These are phyloP conservation scores for Periglandula ipomoeae DNA, from an alignment of 2,329 filamentous ascomycete genomes.

Conservation along the genomic window DNA sequence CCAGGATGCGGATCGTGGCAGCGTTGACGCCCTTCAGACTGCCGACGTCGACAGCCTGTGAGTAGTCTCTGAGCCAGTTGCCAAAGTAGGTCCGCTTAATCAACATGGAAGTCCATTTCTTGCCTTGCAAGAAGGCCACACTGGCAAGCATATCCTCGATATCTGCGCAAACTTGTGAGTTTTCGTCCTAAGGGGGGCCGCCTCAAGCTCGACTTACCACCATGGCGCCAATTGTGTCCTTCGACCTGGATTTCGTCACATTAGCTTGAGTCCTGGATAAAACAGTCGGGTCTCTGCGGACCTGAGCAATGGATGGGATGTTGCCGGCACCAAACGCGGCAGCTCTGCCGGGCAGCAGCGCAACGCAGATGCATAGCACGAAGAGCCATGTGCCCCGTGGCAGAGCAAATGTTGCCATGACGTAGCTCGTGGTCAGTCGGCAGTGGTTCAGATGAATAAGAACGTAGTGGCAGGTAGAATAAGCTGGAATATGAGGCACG, in stretches of 20 bases:
- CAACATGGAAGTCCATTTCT: slow-evolving; percentile 77
- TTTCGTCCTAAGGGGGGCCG: no score
- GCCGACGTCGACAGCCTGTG: slow-evolving; percentile 72
- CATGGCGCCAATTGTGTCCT: slow-evolving; percentile 62
- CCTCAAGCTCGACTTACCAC: slow-evolving; percentile 32
- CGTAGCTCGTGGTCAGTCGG: slow-evolving; percentile 13
- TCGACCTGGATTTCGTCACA: slow-evolving; percentile 56
- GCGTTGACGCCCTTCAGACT: slow-evolving; percentile 71
- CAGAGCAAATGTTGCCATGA: slow-evolving; percentile 39
- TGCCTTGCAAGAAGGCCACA: slow-evolving; percentile 65
- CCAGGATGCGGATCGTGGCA: slow-evolving; percentile 67
- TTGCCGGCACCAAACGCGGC: slow-evolving; percentile 62
- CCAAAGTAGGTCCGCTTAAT: slow-evolving; percentile 75
- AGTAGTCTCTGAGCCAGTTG: slow-evolving; percentile 82
- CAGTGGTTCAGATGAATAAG: not conserved
- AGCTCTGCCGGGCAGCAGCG: slow-evolving; percentile 47
- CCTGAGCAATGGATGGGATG: slow-evolving; percentile 54
- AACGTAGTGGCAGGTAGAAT: not conserved
- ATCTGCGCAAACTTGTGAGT: slow-evolving; percentile 34
- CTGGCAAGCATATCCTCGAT: slow-evolving; percentile 77
- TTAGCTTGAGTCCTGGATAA: no score
- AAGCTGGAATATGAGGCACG: no score
- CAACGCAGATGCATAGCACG: slow-evolving; percentile 41
- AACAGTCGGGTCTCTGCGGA: slow-evolving; percentile 12
- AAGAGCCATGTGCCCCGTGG: slow-evolving; percentile 44